Evolutionary conservation across 352 stramenopile species (phyloP).

Genomic region (Thraustochytrium striatum): DNA sequence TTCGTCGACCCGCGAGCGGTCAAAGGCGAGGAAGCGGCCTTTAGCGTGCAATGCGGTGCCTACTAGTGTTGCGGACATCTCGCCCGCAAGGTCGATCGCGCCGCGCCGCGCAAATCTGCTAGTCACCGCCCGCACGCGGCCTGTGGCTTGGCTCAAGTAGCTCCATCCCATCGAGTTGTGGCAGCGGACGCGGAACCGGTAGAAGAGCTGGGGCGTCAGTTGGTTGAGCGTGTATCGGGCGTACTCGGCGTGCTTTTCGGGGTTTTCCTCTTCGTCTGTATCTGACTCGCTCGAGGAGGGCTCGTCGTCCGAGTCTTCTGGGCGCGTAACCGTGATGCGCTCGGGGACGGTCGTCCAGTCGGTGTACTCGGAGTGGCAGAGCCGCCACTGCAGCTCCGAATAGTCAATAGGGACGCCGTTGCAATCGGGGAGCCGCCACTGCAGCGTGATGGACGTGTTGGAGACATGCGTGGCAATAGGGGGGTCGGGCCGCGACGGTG

Average conservation of each 20-base stretch:
- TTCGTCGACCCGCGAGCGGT: not conserved
- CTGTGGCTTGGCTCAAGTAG: slow-evolving; percentile 23
- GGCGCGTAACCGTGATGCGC: not conserved
- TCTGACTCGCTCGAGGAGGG: slow-evolving; percentile 39
- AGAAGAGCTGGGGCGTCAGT: not conserved
- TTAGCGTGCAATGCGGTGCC: slow-evolving; percentile 21
- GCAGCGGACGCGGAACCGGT: slow-evolving; percentile 32
- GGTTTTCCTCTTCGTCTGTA: slow-evolving; percentile 35
- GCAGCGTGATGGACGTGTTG: not conserved
- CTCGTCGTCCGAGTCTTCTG: slow-evolving; percentile 11
- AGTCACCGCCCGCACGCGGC: not conserved
- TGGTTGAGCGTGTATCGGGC: slow-evolving; percentile 1
- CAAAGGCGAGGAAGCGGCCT: slow-evolving; percentile 15
- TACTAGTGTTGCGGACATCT: not conserved
- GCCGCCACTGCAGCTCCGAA: slow-evolving; percentile 31
- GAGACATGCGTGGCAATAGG: not conserved
- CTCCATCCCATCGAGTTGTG: slow-evolving; percentile 42
- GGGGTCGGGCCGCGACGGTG: not conserved
- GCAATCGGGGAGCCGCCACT: slow-evolving; percentile 9
- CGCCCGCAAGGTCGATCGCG: not conserved
- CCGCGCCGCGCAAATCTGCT: not conserved
- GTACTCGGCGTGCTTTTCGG: not conserved
- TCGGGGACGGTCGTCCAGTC: slow-evolving; percentile 19
- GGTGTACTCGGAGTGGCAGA: not conserved
- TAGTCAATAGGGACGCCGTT: slow-evolving; percentile 31